These are phyloP conservation scores for Paraglomus brasilianum DNA, from an alignment of 192 early-diverging fungal species.

Conservation along the genomic window DNA sequence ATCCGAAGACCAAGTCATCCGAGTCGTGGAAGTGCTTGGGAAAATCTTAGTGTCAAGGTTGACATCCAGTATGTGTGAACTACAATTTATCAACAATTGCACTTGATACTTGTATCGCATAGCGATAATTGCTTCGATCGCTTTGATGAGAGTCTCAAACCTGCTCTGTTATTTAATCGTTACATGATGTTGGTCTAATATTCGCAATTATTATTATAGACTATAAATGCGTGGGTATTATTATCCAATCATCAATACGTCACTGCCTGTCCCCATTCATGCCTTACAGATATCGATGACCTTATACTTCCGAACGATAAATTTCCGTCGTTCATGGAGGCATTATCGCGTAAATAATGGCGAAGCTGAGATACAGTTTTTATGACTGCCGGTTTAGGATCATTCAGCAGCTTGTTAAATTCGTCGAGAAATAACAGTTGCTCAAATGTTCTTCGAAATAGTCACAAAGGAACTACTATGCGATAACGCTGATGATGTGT, in stretches of 20 bases:
- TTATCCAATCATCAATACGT: neutral
- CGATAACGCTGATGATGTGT: neutral
- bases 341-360: too few relatives aligned
- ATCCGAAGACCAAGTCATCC: slow-evolving; percentile 26
- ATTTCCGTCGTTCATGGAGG: too few relatives aligned
- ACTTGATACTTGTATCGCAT: neutral
- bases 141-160: too few relatives aligned
- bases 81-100: neutral
- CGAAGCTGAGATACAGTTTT: too few relatives aligned
- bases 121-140: too few relatives aligned
- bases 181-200: too few relatives aligned
- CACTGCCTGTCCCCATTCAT: neutral
- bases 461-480: slow-evolving; percentile 24
- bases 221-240: neutral
- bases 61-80: slow-evolving; percentile 8
- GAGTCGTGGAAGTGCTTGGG: slow-evolving; percentile 19
- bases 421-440: too few relatives aligned
- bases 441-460: slow-evolving; percentile 30
- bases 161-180: too few relatives aligned
- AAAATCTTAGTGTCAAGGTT: slow-evolving; percentile 10
- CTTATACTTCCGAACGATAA: too few relatives aligned
- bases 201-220: neutral
- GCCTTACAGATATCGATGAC: neutral
- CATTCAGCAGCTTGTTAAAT: too few relatives aligned
- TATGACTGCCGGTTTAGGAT: too few relatives aligned